Evolutionary conservation across 805 yeast species (phyloP), one percentile per base, ranked within the genome.

Genomic region (Jamesozyma spencerorum): DNA sequence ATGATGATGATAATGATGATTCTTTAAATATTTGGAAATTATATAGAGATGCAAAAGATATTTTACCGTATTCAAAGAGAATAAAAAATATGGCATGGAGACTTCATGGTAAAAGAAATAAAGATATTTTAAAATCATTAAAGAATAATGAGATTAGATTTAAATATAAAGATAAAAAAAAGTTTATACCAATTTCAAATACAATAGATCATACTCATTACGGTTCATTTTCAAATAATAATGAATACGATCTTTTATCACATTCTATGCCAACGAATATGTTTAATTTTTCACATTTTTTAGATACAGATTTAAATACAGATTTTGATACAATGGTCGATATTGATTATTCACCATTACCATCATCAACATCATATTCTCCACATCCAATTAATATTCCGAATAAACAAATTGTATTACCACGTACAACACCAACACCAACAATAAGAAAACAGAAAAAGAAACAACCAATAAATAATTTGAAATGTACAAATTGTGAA

Each of bases 61-160:
- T 80, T 11, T 63, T 87, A 31, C 94, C 95, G 1, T 78, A 84
- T 57, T 72, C 74, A 41, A 72, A 76, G 20, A 66, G 96, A 38
- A 81, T 87, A 79, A 85, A 83, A 54, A 87, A 87, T 56, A 61
- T 86, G 40, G 79, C 94, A 8, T 86, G 95, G 95, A 66, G 96
- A 44, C 33, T 47, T 24, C 43, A 46, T 15, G 26, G 29, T 31
- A 27, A 13, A 29, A 13, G 3, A 22, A 22, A 22, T 22, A 22
- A 10, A 22, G 26, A 22, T 22, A 22, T 10, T 22, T 22, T 22
- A 10, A 22, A 22, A 22, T 22, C 26, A 22, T 7, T n/a, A 28
- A 28, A 14, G 14, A 27, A 26, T 5, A 13, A 19, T 10, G 22
- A 34, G 14, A 22, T 4, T 4, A 34, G 8, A 8, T 11, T 13